Conservation (phyloP, 2,329 filamentous ascomycete species). For the Zymoseptoria tritici region DNA sequence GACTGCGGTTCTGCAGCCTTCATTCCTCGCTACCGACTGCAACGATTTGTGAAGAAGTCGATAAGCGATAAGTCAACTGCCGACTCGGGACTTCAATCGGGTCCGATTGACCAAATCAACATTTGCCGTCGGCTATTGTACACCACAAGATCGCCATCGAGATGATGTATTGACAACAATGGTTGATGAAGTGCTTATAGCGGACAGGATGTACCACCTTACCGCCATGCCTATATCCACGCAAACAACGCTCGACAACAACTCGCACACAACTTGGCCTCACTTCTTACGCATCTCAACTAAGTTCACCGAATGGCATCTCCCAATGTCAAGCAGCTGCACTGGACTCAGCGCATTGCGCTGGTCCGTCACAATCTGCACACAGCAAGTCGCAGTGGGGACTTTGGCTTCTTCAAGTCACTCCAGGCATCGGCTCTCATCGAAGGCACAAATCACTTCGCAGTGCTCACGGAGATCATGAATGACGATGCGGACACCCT, state of each 20-base stretch:
- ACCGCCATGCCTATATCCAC: not conserved
- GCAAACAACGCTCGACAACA: not conserved
- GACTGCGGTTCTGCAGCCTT: slow-evolving; percentile 11
- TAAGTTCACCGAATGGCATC: slow-evolving; percentile 15
- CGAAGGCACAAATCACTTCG: slow-evolving; percentile 40
- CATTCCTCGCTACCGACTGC: slow-evolving; percentile 23
- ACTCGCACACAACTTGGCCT: not conserved
- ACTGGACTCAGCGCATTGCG: slow-evolving; percentile 41
- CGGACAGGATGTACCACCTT: not conserved
- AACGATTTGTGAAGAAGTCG: not conserved
- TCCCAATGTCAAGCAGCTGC: slow-evolving; percentile 30
- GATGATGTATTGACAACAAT: not conserved
- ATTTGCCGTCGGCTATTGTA: not conserved
- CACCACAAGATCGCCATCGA: not conserved
- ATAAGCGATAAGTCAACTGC: not conserved
- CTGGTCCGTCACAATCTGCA: slow-evolving; percentile 41
- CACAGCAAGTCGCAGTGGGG: slow-evolving; percentile 36
- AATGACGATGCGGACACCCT: slow-evolving; percentile 38
- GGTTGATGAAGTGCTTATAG: not conserved
- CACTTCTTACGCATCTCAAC: not conserved
- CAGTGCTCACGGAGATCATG: slow-evolving; percentile 34
- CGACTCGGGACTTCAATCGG: not conserved
- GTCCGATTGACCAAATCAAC: slow-evolving; percentile 1
- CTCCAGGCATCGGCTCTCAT: slow-evolving; percentile 39
- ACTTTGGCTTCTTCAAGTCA: slow-evolving; percentile 42